A percentile compares a stretch with the other conserved stretches of the same genome.
phyloP scores from a whole-genome alignment of 2,329 filamentous ascomycete genomes.

The Triangularia verruculosa region DNA sequence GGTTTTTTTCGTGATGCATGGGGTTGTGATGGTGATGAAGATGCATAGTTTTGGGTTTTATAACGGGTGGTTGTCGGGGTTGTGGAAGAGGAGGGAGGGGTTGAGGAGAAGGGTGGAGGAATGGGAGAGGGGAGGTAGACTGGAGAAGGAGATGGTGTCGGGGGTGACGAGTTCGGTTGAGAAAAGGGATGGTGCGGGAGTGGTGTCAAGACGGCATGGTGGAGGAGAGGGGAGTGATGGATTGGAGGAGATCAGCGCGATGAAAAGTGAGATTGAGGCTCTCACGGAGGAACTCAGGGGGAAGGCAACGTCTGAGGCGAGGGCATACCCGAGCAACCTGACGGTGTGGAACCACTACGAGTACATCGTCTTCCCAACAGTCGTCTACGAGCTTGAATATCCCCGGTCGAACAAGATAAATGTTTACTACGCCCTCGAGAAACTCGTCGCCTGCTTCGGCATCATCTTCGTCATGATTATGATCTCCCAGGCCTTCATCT shows the following conservation, averaged over 20 bases:
- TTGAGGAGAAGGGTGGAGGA: constrained; percentile 52
- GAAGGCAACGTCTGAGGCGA: constrained; percentile 50
- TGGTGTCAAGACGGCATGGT: constrained; percentile 60
- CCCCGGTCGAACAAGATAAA: constrained; percentile 65
- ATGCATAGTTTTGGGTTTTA: constrained; percentile 78
- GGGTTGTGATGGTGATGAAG: constrained; percentile 77
- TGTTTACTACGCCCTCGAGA: constrained; percentile 74
- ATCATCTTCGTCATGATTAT: constrained; percentile 77
- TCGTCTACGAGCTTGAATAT: constrained; percentile 78
- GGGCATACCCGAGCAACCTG: constrained; percentile 67
- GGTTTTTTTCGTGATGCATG: constrained; percentile 72
- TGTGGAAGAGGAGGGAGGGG: constrained; percentile 49
- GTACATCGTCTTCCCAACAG: constrained; percentile 70
- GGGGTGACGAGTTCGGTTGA: constrained; percentile 31
- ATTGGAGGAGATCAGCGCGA: constrained; percentile 57
- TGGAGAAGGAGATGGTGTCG: constrained; percentile 31
- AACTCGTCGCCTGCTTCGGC: constrained; percentile 66
- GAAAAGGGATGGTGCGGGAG: constrained; percentile 50
- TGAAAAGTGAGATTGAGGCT: constrained; percentile 64
- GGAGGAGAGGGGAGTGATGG: constrained; percentile 57
- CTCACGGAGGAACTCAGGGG: constrained; percentile 64
- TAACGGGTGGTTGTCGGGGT: constrained; percentile 67
- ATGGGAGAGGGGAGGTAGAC: constrained; percentile 55
- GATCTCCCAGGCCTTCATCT: constrained; percentile 73
- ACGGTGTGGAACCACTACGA: constrained; percentile 64